Evolutionary conservation across 2,329 filamentous ascomycete genomes (phyloP).

Genomic region (Colletotrichum cordylinicola): DNA sequence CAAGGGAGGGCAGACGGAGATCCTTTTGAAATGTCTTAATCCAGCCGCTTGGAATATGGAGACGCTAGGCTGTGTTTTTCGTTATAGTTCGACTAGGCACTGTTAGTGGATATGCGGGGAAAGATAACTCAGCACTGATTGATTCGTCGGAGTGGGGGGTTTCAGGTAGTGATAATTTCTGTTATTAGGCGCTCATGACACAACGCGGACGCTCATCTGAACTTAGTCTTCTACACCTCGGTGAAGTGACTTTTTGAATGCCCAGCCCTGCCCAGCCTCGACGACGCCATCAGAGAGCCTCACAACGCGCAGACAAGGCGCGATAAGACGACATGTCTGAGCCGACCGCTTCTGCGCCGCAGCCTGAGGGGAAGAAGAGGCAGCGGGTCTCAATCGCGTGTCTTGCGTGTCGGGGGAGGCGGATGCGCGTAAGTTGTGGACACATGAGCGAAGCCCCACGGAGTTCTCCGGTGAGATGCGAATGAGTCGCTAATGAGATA

Average conservation of each 20-base stretch:
- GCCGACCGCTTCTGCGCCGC: not conserved
- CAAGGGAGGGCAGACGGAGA: not conserved
- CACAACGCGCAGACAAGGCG: not conserved
- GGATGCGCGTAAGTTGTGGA: conserved; percentile 16
- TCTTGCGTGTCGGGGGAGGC: conserved; percentile 19
- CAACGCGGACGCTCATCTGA: not conserved
- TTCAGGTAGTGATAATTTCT: not conserved
- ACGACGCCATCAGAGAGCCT: not conserved
- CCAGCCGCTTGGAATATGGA: not conserved
- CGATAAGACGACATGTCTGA: not conserved
- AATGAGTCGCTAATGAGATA: not conserved
- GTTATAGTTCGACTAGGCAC: not conserved
- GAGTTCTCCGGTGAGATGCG: not conserved
- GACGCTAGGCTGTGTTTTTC: not conserved
- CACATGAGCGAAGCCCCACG: not conserved
- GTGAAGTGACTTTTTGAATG: not conserved
- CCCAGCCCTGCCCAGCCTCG: not conserved
- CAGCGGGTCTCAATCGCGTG: conserved; percentile 24
- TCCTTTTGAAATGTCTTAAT: not conserved
- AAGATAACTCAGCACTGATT: not conserved
- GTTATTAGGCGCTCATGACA: not conserved
- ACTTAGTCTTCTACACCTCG: not conserved
- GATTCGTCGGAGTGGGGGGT: not conserved
- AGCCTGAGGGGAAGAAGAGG: conserved; percentile 3
- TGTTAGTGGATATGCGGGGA: not conserved